These are phyloP conservation scores for Vitis labrusca DNA, from an alignment of 164 flowering plant species.

Conservation along the genomic window DNA sequence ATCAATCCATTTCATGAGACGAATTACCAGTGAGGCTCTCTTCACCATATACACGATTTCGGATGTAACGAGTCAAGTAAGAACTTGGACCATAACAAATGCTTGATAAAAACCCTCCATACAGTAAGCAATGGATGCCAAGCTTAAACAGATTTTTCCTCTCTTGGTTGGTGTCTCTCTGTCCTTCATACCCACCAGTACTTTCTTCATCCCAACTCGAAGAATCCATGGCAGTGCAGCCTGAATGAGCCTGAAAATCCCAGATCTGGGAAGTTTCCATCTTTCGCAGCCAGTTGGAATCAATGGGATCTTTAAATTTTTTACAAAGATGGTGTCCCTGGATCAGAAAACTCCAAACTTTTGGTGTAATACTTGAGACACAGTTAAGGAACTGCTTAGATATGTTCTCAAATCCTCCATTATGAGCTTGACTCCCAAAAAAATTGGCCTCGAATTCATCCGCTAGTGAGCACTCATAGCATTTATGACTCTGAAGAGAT, in stretches of 20 bases:
- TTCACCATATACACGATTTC: constrained; percentile 8
- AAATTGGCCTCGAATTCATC: constrained; percentile 16
- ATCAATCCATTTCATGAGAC: no score
- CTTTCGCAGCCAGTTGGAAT: constrained; percentile 41
- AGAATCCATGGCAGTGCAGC: not conserved
- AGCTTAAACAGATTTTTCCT: constrained; percentile 29
- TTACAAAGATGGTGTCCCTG: constrained; percentile 28
- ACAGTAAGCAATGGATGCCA: constrained; percentile 50
- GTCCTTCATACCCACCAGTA: constrained; percentile 11
- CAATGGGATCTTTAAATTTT: constrained; percentile 35
- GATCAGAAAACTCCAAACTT: constrained; percentile 44
- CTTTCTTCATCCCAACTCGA: constrained; percentile 1
- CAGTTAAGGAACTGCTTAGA: constrained; percentile 36
- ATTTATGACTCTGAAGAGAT: constrained; percentile 7
- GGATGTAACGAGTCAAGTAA: constrained; percentile 19
- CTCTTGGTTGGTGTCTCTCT: constrained; percentile 7
- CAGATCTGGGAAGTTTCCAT: not conserved
- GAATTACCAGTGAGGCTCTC: not conserved
- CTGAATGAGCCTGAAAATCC: constrained; percentile 1
- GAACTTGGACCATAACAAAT: constrained; percentile 42
- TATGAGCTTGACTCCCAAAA: constrained; percentile 6
- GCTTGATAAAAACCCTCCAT: constrained; percentile 47
- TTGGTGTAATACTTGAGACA: constrained; percentile 18
- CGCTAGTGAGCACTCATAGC: constrained; percentile 29
- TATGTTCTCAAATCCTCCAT: constrained; percentile 27